Evolutionary conservation across 2,329 filamentous ascomycete genomes (phyloP).

Genomic region (Blumeria graminis): DNA sequence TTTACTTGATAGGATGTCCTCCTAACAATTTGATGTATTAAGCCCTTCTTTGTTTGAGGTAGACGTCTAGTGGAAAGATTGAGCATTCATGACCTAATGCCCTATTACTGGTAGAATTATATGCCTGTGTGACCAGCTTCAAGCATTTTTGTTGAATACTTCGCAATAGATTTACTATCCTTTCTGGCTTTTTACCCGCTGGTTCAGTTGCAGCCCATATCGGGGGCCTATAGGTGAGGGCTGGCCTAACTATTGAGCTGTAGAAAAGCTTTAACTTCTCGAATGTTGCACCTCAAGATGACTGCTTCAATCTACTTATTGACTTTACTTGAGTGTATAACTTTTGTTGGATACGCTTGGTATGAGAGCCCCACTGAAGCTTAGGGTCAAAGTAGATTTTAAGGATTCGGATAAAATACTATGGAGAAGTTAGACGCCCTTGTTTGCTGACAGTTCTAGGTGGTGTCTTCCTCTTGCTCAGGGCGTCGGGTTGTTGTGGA

Average conservation of each 20-base stretch:
- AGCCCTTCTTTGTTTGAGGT: too few species aligned
- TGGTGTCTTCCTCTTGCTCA: too few species aligned
- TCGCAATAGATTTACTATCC: not conserved
- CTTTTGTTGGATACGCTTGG: not conserved
- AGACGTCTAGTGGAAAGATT: too few species aligned
- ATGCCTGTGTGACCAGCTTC: not conserved
- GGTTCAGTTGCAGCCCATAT: not conserved
- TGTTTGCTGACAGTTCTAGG: too few species aligned
- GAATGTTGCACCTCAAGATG: not conserved
- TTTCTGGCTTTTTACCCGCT: not conserved
- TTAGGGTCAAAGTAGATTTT: not conserved
- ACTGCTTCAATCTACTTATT: not conserved
- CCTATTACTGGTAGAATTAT: not conserved
- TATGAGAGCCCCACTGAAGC: not conserved
- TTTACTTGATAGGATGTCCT: too few species aligned
- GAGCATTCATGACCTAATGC: too few species aligned
- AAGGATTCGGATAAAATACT: not conserved
- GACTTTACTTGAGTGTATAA: not conserved
- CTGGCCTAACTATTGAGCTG: not conserved
- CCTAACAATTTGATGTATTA: too few species aligned
- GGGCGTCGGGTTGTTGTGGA: too few species aligned
- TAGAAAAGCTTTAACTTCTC: not conserved
- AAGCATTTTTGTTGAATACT: not conserved
- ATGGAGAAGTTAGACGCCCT: too few species aligned
- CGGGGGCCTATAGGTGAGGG: not conserved